Percentiles rank a stretch among this genome's conserved stretches.
phyloP scores from a whole-genome alignment of 305 asterid species.

The Rubia peregrina region DNA sequence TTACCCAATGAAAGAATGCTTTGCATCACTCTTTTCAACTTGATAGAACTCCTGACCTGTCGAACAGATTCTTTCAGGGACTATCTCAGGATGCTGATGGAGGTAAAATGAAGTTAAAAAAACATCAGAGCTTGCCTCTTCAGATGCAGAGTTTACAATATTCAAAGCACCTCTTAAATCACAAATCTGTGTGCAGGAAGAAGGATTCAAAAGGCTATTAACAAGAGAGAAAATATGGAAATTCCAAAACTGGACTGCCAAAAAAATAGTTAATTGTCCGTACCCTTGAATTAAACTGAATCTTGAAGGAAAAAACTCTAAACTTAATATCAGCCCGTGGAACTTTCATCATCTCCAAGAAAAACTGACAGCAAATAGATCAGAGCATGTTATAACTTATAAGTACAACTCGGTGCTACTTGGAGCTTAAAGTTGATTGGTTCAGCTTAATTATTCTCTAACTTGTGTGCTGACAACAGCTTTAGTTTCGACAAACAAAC shows the following conservation, averaged over 20 bases:
- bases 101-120: constrained; percentile 12
- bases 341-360: constrained; percentile 79
- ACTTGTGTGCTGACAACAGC: background rate
- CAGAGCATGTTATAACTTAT: constrained; percentile 4
- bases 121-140: constrained; percentile 54
- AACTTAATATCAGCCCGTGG: constrained; percentile 81
- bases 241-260: background rate
- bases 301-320: constrained; percentile 66
- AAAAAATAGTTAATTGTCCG: constrained; percentile 12
- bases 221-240: background rate
- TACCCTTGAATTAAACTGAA: constrained; percentile 67
- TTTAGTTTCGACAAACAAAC: background rate
- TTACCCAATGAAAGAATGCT: constrained; percentile 81
- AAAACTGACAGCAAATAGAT: constrained; percentile 42
- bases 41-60: constrained; percentile 75
- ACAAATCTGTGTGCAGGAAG: constrained; percentile 35
- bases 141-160: constrained; percentile 57
- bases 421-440: background rate
- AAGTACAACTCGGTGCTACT: background rate
- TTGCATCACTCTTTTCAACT: constrained; percentile 77
- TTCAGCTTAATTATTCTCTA: background rate
- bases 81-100: background rate
- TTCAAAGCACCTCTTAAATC: constrained; percentile 56
- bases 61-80: constrained; percentile 21
- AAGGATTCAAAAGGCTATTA: background rate